A percentile compares a stretch with the other conserved stretches of the same genome.
phyloP scores from a whole-genome alignment of 768 basidiomycete species.

The Leccinum boreale region DNA sequence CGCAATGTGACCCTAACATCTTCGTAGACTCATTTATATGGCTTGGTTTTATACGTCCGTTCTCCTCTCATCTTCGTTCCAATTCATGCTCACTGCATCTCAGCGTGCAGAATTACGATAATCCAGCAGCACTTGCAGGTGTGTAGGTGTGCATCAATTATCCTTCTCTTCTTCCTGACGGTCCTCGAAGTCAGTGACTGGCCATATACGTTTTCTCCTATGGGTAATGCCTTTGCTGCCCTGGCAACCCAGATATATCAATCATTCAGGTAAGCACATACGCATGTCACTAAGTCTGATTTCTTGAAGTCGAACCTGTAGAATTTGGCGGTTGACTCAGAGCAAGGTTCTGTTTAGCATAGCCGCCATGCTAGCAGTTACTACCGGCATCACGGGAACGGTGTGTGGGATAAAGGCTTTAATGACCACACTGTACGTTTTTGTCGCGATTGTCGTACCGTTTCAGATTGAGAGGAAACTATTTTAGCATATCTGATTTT shows the following conservation, averaged over 20 bases:
- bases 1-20: background rate
- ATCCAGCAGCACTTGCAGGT: background rate
- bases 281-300: background rate
- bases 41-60: constrained; percentile 17
- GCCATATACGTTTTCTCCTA: constrained; percentile 50
- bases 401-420: background rate
- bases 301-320: background rate
- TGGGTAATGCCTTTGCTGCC: constrained; percentile 45
- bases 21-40: constrained; percentile 15
- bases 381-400: background rate
- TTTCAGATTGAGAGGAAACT: background rate
- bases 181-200: constrained; percentile 37
- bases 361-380: background rate
- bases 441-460: background rate
- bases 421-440: background rate
- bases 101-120: background rate
- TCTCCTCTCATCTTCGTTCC: too few species aligned
- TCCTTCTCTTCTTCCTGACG: background rate
- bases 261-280: constrained; percentile 37
- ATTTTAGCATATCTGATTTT: background rate
- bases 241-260: constrained; percentile 49
- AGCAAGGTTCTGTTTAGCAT: background rate
- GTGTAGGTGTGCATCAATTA: too few species aligned
- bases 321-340: constrained; percentile 13
- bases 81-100: background rate